These are phyloP conservation scores for Phytophthora chlamydospora DNA, from an alignment of 352 stramenopile species.

Conservation along the genomic window DNA sequence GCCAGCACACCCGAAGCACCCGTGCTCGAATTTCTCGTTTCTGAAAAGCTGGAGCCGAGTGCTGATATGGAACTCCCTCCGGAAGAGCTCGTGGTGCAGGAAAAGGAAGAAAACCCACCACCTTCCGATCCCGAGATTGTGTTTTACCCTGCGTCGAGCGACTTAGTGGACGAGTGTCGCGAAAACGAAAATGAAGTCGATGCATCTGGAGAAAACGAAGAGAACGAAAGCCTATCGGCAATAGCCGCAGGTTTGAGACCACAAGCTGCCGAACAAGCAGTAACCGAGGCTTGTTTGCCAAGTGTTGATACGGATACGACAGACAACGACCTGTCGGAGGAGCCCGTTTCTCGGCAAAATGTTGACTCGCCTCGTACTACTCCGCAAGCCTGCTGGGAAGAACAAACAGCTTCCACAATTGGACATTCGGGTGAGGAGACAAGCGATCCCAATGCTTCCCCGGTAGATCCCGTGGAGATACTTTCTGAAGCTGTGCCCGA, in stretches of 20 bases:
- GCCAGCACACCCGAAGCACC: neutral
- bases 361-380: neutral
- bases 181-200: slow-evolving; percentile 1
- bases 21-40: slow-evolving; percentile 21
- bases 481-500: too few relatives aligned
- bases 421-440: neutral
- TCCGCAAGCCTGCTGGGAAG: slow-evolving; percentile 30
- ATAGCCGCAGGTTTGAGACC: too few relatives aligned
- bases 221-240: too few relatives aligned
- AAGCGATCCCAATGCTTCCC: neutral
- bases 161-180: neutral
- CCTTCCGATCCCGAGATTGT: slow-evolving; percentile 25
- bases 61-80: neutral
- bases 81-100: neutral
- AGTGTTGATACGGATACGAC: too few relatives aligned
- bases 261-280: too few relatives aligned
- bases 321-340: neutral
- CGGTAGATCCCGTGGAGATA: too few relatives aligned
- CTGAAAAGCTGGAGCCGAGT: neutral
- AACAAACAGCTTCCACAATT: neutral
- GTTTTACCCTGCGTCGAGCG: slow-evolving; percentile 9
- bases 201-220: neutral
- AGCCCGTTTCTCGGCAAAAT: neutral
- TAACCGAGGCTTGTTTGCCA: too few relatives aligned
- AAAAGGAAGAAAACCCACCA: slow-evolving; percentile 1